These are phyloP conservation scores for Salinomyces thailandicus DNA, from an alignment of 2,329 filamentous ascomycete species.

Conservation along the genomic window DNA sequence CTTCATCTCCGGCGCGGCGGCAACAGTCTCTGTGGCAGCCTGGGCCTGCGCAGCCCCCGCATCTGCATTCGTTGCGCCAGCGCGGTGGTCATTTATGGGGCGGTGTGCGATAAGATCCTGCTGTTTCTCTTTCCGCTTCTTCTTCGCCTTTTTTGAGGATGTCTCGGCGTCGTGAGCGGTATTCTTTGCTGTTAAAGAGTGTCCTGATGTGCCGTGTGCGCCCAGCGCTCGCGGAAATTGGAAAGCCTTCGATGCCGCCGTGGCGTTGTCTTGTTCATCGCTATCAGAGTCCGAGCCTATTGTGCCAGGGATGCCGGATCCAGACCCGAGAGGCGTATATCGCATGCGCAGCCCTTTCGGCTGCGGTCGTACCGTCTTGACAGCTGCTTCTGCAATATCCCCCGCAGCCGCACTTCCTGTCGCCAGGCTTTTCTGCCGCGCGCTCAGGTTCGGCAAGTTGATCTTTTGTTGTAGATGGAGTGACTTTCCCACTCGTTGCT, in stretches of 20 bases:
- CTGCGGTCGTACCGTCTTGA: slow-evolving; percentile 50
- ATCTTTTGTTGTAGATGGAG: slow-evolving; percentile 57
- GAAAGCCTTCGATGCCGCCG: slow-evolving; percentile 7
- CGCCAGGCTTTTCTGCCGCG: slow-evolving; percentile 31
- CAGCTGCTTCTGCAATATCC: slow-evolving; percentile 37
- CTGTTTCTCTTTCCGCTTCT: slow-evolving; percentile 30
- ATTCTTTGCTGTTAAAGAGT: slow-evolving; percentile 12
- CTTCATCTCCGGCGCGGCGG: slow-evolving; percentile 13
- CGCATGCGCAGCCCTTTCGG: slow-evolving; percentile 57
- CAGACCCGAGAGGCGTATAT: slow-evolving; percentile 55
- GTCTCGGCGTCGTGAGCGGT: slow-evolving; percentile 20
- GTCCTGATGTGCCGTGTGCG: slow-evolving; percentile 30
- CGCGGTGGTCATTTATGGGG: slow-evolving; percentile 6
- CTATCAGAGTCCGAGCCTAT: slow-evolving; percentile 32
- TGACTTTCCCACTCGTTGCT: slow-evolving; percentile 45
- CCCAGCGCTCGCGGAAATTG: slow-evolving; percentile 20
- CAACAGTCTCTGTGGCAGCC: slow-evolving; percentile 11
- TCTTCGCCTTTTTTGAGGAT: slow-evolving; percentile 22
- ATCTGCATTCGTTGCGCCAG: not conserved
- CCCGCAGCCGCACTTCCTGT: slow-evolving; percentile 31
- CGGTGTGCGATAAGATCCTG: slow-evolving; percentile 25
- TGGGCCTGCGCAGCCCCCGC: not conserved
- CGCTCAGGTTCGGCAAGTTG: slow-evolving; percentile 38
- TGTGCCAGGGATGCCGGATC: slow-evolving; percentile 32
- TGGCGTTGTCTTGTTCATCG: slow-evolving; percentile 33